Conservation (phyloP, 768 basidiomycete species). For the Tricholoma hemisulphureum region DNA sequence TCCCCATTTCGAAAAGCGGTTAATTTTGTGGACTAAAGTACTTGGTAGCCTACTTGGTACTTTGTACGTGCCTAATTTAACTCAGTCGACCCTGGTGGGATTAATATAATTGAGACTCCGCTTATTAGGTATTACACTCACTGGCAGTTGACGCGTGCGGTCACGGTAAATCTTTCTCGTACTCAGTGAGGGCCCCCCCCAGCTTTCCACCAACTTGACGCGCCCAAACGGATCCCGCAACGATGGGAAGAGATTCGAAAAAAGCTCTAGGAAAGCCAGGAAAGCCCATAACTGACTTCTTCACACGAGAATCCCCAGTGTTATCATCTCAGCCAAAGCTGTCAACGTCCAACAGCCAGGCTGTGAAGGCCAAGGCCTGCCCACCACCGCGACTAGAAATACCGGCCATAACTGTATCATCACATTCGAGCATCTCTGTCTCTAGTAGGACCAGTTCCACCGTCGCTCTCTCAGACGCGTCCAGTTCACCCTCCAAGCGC, state of each 20-base stretch:
- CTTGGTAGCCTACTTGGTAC: no score
- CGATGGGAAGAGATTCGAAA: conserved; percentile 31
- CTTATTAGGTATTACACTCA: background rate
- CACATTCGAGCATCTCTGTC: conserved; percentile 2
- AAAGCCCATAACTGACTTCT: conserved; percentile 47
- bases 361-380: conserved; percentile 1
- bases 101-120: background rate
- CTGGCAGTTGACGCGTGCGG: background rate
- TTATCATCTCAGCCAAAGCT: conserved; percentile 16
- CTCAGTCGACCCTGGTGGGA: background rate
- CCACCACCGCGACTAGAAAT: conserved; percentile 4
- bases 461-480: conserved; percentile 19
- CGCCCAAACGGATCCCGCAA: conserved; percentile 17
- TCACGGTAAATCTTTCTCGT: background rate
- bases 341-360: conserved; percentile 9
- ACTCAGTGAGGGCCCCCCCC: background rate
- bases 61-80: background rate
- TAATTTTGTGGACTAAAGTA: conserved; percentile 8
- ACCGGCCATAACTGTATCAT: conserved; percentile 5
- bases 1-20: conserved; percentile 36
- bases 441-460: conserved; percentile 12
- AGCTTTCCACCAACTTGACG: conserved; percentile 5
- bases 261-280: conserved; percentile 21
- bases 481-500: conserved; percentile 7
- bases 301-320: conserved; percentile 33